phyloP scores from a whole-genome alignment of 768 basidiomycete genomes.

The Kondoa subrosea region DNA sequence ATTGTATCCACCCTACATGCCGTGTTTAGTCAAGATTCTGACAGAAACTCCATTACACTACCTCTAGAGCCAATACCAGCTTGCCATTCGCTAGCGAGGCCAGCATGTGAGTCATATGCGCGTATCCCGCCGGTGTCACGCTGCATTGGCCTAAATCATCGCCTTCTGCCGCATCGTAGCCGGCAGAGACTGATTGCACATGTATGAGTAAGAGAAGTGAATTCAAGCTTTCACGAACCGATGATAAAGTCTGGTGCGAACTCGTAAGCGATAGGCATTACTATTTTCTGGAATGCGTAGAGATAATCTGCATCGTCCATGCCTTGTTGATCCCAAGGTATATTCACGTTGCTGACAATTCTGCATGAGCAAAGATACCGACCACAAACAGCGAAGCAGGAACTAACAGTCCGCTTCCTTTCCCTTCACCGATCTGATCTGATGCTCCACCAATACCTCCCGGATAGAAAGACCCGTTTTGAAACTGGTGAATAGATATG shows the following conservation, averaged over 20 bases:
- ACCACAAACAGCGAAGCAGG: not conserved
- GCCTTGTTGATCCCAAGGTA: conserved; percentile 76
- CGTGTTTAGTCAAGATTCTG: not conserved
- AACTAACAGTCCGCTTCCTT: conserved; percentile 63
- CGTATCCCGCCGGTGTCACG: conserved; percentile 81
- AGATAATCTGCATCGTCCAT: conserved; percentile 89
- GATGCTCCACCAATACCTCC: conserved; percentile 75
- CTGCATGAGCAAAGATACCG: not conserved
- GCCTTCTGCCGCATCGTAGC: conserved; percentile 89
- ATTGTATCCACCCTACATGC: conserved; percentile 76
- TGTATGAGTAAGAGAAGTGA: not conserved
- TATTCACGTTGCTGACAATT: conserved; percentile 62
- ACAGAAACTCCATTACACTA: conserved; percentile 30
- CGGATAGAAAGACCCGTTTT: conserved; percentile 80
- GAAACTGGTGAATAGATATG: conserved; percentile 87
- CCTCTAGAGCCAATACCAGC: conserved; percentile 85
- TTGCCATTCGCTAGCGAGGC: conserved; percentile 70
- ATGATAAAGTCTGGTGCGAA: conserved; percentile 92
- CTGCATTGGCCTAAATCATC: conserved; percentile 81
- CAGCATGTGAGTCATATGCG: conserved; percentile 98
- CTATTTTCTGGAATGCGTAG: conserved; percentile 81
- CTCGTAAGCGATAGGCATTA: conserved; percentile 95
- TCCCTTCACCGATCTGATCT: conserved; percentile 67
- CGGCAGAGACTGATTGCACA: conserved; percentile 61
- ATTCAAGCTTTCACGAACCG: conserved; percentile 41